Conservation (phyloP, 495 filamentous ascomycete species). For the Penicillium odoratum region DNA sequence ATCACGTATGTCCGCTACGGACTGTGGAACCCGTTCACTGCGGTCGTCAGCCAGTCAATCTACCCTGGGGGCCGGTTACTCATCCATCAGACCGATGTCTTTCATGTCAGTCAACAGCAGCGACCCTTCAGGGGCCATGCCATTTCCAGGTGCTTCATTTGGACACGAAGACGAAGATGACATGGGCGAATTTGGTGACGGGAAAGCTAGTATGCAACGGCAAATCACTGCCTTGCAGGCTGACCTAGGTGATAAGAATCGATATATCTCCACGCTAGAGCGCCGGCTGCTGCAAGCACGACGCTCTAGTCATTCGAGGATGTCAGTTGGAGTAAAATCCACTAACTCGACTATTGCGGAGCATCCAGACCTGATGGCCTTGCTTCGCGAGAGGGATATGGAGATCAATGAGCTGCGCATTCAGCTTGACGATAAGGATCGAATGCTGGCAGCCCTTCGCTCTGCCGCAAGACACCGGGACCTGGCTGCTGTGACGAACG, state of each 20-base stretch:
- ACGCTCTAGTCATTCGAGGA: conserved; percentile 82
- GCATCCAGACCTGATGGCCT: conserved; percentile 61
- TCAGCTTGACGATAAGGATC: conserved; percentile 91
- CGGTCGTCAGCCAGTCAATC: conserved; percentile 76
- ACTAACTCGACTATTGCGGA: conserved; percentile 60
- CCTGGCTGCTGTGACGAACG: conserved; percentile 63
- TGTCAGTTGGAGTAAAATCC: conserved; percentile 66
- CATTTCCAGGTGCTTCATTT: conserved; percentile 34
- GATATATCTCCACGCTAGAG: conserved; percentile 92
- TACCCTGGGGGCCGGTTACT: conserved; percentile 54
- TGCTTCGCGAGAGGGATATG: conserved; percentile 86
- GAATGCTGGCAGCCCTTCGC: conserved; percentile 87
- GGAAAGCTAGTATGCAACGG: conserved; percentile 73
- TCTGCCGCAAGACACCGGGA: conserved; percentile 85
- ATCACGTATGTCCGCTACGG: conserved; percentile 56
- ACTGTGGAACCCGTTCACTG: conserved; percentile 54
- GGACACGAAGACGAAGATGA: conserved; percentile 69
- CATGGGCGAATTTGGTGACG: conserved; percentile 80
- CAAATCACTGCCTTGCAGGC: conserved; percentile 88
- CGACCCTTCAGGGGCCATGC: conserved; percentile 40
- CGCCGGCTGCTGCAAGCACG: conserved; percentile 89
- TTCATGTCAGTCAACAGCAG: conserved; percentile 57
- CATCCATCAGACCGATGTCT: conserved; percentile 63
- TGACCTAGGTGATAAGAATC: conserved; percentile 92
- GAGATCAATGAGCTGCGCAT: conserved; percentile 90